Evolutionary conservation across 129 eudicot genomes (phyloP).

Genomic region (Glebionis coronaria): DNA sequence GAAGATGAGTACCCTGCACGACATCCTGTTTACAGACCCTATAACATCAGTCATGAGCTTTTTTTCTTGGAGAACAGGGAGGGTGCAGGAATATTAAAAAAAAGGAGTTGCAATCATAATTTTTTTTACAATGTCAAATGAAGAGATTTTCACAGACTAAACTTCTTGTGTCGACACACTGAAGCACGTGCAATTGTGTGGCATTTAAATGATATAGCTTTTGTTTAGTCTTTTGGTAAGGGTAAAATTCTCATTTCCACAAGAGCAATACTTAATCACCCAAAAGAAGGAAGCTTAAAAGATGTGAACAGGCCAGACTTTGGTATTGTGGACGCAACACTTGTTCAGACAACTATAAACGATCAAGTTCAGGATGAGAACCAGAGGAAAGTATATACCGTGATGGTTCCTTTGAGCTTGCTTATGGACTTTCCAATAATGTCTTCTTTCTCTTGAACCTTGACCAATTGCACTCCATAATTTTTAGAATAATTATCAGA

Average conservation of each 20-base stretch:
- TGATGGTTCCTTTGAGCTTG: slow-evolving; percentile 78
- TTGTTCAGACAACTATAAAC: too few relatives aligned
- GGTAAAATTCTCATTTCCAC: too few relatives aligned
- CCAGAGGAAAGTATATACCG: slow-evolving; percentile 40
- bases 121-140: background rate
- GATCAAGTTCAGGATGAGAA: too few relatives aligned
- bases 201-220: too few relatives aligned
- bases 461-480: slow-evolving; percentile 39
- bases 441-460: slow-evolving; percentile 57
- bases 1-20: slow-evolving; percentile 95
- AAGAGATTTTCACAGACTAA: background rate
- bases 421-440: slow-evolving; percentile 68
- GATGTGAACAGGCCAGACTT: too few relatives aligned
- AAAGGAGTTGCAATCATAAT: background rate
- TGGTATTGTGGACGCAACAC: too few relatives aligned
- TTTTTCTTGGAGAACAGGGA: background rate
- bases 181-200: background rate
- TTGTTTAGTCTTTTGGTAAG: too few relatives aligned
- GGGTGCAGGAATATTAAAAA: background rate
- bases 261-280: too few relatives aligned
- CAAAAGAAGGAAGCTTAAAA: too few relatives aligned
- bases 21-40: slow-evolving; percentile 61
- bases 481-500: slow-evolving; percentile 32
- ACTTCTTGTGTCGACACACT: too few relatives aligned
- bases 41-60: slow-evolving; percentile 4